Evolutionary conservation across 495 filamentous ascomycete genomes (phyloP).

Genomic region (Cenococcum geophilum): DNA sequence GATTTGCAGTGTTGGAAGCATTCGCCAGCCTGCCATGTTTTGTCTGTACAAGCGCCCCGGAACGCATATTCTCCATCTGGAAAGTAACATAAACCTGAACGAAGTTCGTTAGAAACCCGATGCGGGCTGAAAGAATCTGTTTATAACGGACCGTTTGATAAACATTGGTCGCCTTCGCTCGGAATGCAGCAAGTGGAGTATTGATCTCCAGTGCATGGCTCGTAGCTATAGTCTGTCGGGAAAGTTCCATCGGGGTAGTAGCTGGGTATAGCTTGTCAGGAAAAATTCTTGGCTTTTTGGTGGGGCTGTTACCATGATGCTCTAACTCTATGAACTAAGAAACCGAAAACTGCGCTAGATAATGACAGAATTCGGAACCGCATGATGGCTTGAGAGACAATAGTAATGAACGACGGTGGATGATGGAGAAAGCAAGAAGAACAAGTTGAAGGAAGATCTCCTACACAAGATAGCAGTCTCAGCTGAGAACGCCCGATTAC

Average conservation of each 20-base stretch:
- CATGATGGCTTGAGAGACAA: not conserved
- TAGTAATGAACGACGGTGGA: constrained; percentile 17
- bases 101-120: not conserved
- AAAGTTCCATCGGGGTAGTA: constrained; percentile 23
- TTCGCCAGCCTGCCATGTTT: constrained; percentile 11
- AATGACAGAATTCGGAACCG: constrained; percentile 19
- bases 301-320: constrained; percentile 15
- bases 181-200: constrained; percentile 12
- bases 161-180: constrained; percentile 20
- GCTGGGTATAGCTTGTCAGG: constrained; percentile 1
- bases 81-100: constrained; percentile 17
- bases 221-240: constrained; percentile 17
- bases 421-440: constrained; percentile 6
- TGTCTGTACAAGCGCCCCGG: constrained; percentile 22
- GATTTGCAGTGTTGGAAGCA: constrained; percentile 26
- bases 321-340: constrained; percentile 4
- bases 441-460: not conserved
- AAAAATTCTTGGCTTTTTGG: not conserved
- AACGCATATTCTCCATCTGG: constrained; percentile 12
- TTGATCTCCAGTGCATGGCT: constrained; percentile 12
- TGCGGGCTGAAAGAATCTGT: not conserved
- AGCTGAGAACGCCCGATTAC: not conserved
- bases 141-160: constrained; percentile 17
- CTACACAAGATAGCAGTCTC: not conserved
- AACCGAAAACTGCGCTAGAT: constrained; percentile 18